Evolutionary conservation across 192 early-diverging fungal species (phyloP).

Genomic region (Podila epigama): DNA sequence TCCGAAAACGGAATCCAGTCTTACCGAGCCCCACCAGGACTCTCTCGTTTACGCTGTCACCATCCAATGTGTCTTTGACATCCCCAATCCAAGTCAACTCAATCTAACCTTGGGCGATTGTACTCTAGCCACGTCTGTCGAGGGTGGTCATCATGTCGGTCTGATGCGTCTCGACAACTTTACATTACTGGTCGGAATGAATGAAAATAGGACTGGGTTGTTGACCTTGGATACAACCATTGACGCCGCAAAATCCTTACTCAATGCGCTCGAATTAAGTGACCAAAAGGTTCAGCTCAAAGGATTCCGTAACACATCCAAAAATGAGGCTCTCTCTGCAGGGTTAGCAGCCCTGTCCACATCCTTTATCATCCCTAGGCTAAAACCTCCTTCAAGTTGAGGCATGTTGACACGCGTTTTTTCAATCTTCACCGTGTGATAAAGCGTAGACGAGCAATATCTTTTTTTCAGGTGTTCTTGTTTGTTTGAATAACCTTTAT

Average conservation of each 20-base stretch:
- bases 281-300: slow-evolving; percentile 4
- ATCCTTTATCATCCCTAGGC: neutral
- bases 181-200: slow-evolving; percentile 14
- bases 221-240: slow-evolving; percentile 11
- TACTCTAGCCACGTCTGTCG: neutral
- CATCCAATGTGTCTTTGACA: neutral
- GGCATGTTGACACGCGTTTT: too few species aligned
- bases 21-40: neutral
- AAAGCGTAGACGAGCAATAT: too few species aligned
- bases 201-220: neutral
- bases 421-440: too few species aligned
- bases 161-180: slow-evolving; percentile 4
- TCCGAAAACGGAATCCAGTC: neutral
- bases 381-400: too few species aligned
- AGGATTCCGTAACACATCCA: slow-evolving; percentile 22
- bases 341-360: slow-evolving; percentile 7
- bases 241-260: slow-evolving; percentile 7
- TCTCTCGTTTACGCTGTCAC: neutral
- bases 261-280: neutral
- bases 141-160: neutral
- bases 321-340: slow-evolving; percentile 14
- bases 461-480: too few species aligned
- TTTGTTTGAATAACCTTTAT: too few species aligned
- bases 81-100: slow-evolving; percentile 30
- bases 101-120: slow-evolving; percentile 6